Evolutionary conservation across 352 stramenopile genomes (phyloP).

Genomic region (Globisporangium lucens): DNA sequence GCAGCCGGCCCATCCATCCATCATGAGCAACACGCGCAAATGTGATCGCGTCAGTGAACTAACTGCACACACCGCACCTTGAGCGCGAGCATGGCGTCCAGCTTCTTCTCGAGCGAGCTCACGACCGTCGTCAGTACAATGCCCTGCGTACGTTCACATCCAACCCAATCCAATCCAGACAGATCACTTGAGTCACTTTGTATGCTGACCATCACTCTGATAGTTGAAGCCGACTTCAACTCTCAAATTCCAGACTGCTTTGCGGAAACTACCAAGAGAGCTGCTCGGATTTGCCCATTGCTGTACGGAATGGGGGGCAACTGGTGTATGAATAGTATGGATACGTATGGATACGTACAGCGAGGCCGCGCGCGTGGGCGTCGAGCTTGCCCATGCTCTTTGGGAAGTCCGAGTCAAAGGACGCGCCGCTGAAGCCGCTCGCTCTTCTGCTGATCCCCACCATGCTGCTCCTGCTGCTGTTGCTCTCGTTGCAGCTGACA

Average conservation of each 20-base stretch:
- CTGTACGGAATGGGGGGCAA: background rate
- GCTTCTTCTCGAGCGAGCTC: slow-evolving; percentile 34
- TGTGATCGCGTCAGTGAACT: background rate
- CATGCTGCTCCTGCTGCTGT: background rate
- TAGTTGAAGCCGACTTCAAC: background rate
- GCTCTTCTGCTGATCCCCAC: background rate
- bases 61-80: slow-evolving; percentile 15
- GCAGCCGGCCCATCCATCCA: background rate
- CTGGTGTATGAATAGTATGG: background rate
- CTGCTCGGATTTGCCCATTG: background rate
- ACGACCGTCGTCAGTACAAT: slow-evolving; percentile 31
- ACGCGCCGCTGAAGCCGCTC: background rate
- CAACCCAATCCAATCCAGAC: background rate
- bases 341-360: slow-evolving; percentile 8
- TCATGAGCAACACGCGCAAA: background rate
- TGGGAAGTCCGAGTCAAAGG: slow-evolving; percentile 23
- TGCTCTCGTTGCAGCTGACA: background rate
- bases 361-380: slow-evolving; percentile 7
- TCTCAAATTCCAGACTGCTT: background rate
- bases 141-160: slow-evolving; percentile 16
- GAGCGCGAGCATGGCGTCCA: slow-evolving; percentile 28
- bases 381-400: slow-evolving; percentile 22
- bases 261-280: background rate
- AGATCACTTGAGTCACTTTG: background rate
- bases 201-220: background rate